Evolutionary conservation across 352 stramenopile species (phyloP), one percentile per base, ranked within the genome.

Genomic region (Phytophthora sojae): DNA sequence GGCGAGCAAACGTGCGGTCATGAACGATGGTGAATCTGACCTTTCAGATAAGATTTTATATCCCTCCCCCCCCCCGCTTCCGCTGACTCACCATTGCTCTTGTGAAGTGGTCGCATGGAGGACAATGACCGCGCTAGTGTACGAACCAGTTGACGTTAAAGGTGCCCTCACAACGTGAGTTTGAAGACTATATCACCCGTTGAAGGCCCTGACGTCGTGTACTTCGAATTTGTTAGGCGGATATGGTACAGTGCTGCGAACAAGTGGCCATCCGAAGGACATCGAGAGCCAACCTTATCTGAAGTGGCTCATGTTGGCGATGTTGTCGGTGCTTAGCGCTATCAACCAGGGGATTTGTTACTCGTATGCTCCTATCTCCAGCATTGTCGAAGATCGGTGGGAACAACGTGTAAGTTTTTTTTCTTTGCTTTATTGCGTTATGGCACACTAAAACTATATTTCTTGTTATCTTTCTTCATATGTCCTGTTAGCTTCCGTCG

Each of bases 301-400:
- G 60, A 91, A 91, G 63, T 91, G 83, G 83, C 65, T 87, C 67
- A 89, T 91, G 83, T 44, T 91, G 39, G 60, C 65, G 29, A 74
- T 91, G 37, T 64, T 91, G 23, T 89, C 81, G n/a, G 35, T 78
- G 25, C 74, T 91, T 12, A 57, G 51, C 26, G 21, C 25, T 15
- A 42, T 42, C 14, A 57, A 57, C 26, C 83, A 88, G 57, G 81
- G 67, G 25, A 78, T 91, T 57, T 91, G 83, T 73, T 89, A 89
- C 68, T 89, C 83, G 32, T 91, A 89, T 64, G 83, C 83, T 21
- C 84, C 84, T 21, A 86, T 92, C 52, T 77, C 79, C 23, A 84
- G 63, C 35, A 79, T 89, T 30, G 79, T 72, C 26, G 84, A 92
- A 63, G 53, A 61, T 12, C 73, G 75, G 6, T 93, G 85, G 85